Conservation (phyloP, 306 rosid genomes). For the Pueraria montana region DNA sequence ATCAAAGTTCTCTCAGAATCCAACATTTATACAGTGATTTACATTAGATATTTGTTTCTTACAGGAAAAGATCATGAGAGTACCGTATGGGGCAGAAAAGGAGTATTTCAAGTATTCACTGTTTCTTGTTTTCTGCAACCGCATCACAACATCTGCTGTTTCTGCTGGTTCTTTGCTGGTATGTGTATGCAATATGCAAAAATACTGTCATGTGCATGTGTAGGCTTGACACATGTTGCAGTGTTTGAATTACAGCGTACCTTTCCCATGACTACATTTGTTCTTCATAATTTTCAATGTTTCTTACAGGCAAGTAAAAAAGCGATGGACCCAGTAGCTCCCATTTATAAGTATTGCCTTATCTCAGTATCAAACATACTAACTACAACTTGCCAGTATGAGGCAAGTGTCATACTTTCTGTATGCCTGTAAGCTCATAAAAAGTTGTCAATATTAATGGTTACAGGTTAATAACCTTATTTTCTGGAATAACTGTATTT, state of each 20-base stretch:
- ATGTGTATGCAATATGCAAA: constrained; percentile 41
- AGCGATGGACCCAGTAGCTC: constrained; percentile 84
- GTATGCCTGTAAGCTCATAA: constrained; percentile 7
- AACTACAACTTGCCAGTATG: constrained; percentile 97
- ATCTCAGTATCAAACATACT: constrained; percentile 87
- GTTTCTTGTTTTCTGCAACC: constrained; percentile 96
- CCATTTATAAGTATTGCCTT: constrained; percentile 82
- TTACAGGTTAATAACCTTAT: constrained; percentile 14
- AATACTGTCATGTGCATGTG: constrained; percentile 11
- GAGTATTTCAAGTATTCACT: constrained; percentile 81
- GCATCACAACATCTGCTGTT: constrained; percentile 88
- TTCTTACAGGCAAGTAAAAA: constrained; percentile 80
- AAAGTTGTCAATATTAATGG: constrained; percentile 16
- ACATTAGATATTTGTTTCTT: constrained; percentile 40
- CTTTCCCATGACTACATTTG: constrained; percentile 8
- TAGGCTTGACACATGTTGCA: background rate
- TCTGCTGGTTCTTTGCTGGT: constrained; percentile 90
- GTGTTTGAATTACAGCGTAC: constrained; percentile 27
- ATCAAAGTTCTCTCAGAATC: constrained; percentile 25
- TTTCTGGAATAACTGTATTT: constrained; percentile 14
- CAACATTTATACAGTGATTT: constrained; percentile 26
- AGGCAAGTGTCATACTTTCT: constrained; percentile 60
- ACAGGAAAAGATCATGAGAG: constrained; percentile 99
- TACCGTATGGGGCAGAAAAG: constrained; percentile 81
- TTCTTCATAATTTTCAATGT: constrained; percentile 33